These are phyloP conservation scores for Lodderomyces pseudojiufengensis DNA, from an alignment of 1,139 yeast genomes.

Conservation along the genomic window DNA sequence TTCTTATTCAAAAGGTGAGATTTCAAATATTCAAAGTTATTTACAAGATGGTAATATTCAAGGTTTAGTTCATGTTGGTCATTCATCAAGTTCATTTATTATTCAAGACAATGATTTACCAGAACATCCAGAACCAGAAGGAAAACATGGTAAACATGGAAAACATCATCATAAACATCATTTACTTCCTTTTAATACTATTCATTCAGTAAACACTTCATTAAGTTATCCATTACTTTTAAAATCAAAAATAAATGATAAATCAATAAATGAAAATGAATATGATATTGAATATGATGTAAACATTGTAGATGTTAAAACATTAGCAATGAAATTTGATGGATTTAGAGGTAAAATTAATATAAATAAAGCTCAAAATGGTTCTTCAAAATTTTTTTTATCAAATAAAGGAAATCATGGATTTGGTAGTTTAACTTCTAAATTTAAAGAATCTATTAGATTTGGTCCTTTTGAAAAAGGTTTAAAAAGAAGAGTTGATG, in stretches of 20 bases:
- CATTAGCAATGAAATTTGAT: slow-evolving; percentile 16
- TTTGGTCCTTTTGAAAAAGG: slow-evolving; percentile 18
- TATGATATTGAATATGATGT: slow-evolving; percentile 20
- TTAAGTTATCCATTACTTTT: slow-evolving; percentile 24
- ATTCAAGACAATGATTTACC: slow-evolving; percentile 16
- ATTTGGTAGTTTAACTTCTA: slow-evolving; percentile 36
- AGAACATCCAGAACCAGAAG: slow-evolving; percentile 5
- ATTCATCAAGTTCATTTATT: slow-evolving; percentile 17
- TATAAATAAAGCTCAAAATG: slow-evolving; percentile 30
- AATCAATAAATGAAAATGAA: slow-evolving; percentile 12
- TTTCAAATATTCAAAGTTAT: slow-evolving; percentile 33
- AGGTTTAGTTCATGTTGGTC: slow-evolving; percentile 27
- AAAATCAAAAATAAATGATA: slow-evolving; percentile 8
- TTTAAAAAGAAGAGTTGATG: slow-evolving; percentile 40
- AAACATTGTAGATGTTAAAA: slow-evolving; percentile 16
- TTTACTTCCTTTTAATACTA: slow-evolving; percentile 10
- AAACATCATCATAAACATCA: slow-evolving; percentile 1
- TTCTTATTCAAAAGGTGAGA: slow-evolving; percentile 24
- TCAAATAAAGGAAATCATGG: slow-evolving; percentile 53
- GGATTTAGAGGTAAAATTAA: slow-evolving; percentile 19
- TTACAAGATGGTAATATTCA: slow-evolving; percentile 29
- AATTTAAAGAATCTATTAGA: slow-evolving; percentile 30
- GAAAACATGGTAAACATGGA: neutral
- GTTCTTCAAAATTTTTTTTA: slow-evolving; percentile 45
- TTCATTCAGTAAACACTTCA: slow-evolving; percentile 17